Evolutionary conservation across 805 yeast species (phyloP).

Genomic region (Teunomyces atbi): DNA sequence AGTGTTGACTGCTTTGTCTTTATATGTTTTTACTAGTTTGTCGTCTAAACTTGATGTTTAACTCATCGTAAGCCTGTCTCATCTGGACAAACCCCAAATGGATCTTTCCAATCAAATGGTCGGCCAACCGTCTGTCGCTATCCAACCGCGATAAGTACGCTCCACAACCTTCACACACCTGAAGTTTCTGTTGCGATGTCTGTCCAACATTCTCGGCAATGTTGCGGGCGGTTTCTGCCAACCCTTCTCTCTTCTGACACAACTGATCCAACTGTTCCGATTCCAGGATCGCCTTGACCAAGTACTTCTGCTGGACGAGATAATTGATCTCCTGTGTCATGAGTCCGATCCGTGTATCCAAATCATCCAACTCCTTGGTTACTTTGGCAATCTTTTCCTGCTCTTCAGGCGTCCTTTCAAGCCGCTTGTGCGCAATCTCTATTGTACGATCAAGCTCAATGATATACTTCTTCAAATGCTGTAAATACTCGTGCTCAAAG

Average conservation of each 20-base stretch:
- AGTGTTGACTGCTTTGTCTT: background rate
- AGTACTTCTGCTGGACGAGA: constrained; percentile 49
- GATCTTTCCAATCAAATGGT: constrained; percentile 84
- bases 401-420: constrained; percentile 77
- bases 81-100: constrained; percentile 81
- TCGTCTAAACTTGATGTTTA: constrained; percentile 20
- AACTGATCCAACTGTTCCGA: constrained; percentile 45
- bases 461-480: constrained; percentile 54
- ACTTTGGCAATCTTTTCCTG: constrained; percentile 54
- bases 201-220: constrained; percentile 75
- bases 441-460: constrained; percentile 67
- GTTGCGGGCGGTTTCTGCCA: constrained; percentile 56
- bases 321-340: constrained; percentile 64
- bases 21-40: background rate
- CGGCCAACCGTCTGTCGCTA: constrained; percentile 83
- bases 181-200: constrained; percentile 84
- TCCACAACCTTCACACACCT: constrained; percentile 88
- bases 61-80: constrained; percentile 52
- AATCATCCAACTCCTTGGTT: constrained; percentile 54
- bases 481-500: constrained; percentile 49
- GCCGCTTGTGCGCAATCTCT: constrained; percentile 56
- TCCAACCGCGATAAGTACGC: constrained; percentile 84
- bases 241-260: constrained; percentile 46
- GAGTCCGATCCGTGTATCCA: constrained; percentile 63
- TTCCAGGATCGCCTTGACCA: constrained; percentile 50